phyloP scores from a whole-genome alignment of 2,329 filamentous ascomycete genomes.

The Diaporthe sp. region DNA sequence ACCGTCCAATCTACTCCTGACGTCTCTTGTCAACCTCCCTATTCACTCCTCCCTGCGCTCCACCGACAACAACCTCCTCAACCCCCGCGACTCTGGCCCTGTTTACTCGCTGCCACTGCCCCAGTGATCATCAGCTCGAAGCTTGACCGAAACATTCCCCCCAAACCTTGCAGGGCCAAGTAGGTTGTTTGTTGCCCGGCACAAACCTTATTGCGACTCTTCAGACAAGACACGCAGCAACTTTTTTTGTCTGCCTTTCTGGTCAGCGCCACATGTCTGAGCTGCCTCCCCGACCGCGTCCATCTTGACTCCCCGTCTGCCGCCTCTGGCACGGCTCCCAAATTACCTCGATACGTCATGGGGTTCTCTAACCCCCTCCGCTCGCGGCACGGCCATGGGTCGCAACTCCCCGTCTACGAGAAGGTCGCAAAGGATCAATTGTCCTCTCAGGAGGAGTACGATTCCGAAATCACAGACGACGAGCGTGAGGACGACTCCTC shows the following conservation, averaged over 20 bases:
- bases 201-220: conserved; percentile 27
- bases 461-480: conserved; percentile 57
- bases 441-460: conserved; percentile 64
- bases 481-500: conserved; percentile 53
- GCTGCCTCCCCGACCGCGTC: conserved; percentile 1
- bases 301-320: conserved; percentile 24
- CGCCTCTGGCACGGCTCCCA: conserved; percentile 24
- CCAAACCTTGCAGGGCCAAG: conserved; percentile 15
- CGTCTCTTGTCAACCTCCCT: conserved; percentile 13
- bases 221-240: not conserved
- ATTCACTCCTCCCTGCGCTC: conserved; percentile 6
- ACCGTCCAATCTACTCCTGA: conserved; percentile 32
- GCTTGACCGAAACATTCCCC: conserved; percentile 21
- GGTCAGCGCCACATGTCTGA: conserved; percentile 32
- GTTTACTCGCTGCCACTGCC: not conserved
- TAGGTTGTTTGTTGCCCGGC: conserved; percentile 9
- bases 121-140: conserved; percentile 16
- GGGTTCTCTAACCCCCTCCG: conserved; percentile 58
- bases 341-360: conserved; percentile 36
- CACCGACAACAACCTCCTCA: conserved; percentile 6
- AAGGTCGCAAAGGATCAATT: conserved; percentile 63
- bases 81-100: conserved; percentile 10
- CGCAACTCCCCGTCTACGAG: conserved; percentile 65
- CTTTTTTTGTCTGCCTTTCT: conserved; percentile 8
- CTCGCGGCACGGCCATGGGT: conserved; percentile 56